Conservation (phyloP, 2,329 filamentous ascomycete genomes). For the Albophoma yamanashiensis region DNA sequence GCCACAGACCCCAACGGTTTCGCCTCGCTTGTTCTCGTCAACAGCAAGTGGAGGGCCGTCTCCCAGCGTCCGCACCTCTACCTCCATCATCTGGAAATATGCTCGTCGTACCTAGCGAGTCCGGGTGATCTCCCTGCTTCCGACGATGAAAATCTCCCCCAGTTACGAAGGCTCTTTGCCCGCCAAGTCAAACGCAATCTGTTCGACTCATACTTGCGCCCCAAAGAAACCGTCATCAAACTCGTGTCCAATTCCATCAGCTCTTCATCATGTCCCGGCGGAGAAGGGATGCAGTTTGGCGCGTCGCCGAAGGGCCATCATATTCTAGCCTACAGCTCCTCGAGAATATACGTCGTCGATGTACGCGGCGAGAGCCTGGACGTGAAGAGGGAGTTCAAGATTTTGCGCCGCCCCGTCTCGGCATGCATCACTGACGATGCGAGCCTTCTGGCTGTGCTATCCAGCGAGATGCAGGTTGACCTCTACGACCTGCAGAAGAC, state of each 20-base stretch:
- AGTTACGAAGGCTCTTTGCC: conserved; percentile 55
- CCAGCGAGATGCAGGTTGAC: conserved; percentile 74
- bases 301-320: conserved; percentile 66
- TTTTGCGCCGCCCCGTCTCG: conserved; percentile 62
- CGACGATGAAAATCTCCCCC: conserved; percentile 41
- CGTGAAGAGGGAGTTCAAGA: conserved; percentile 70
- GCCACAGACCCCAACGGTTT: conserved; percentile 52
- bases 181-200: conserved; percentile 65
- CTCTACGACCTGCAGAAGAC: conserved; percentile 61
- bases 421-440: conserved; percentile 74
- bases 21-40: conserved; percentile 55
- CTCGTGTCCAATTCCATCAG: conserved; percentile 77
- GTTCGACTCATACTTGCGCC: conserved; percentile 65
- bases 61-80: conserved; percentile 56
- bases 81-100: conserved; percentile 48
- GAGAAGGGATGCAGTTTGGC: conserved; percentile 77
- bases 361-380: conserved; percentile 46
- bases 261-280: conserved; percentile 71
- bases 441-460: conserved; percentile 65
- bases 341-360: conserved; percentile 71
- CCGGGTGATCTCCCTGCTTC: conserved; percentile 30
- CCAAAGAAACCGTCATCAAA: conserved; percentile 61
- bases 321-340: conserved; percentile 75
- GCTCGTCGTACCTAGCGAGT: conserved; percentile 45
- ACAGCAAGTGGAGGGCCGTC: conserved; percentile 53